Base-by-base conservation (phyloP, 164 flowering plant genomes). In the Sedum album region DNA sequence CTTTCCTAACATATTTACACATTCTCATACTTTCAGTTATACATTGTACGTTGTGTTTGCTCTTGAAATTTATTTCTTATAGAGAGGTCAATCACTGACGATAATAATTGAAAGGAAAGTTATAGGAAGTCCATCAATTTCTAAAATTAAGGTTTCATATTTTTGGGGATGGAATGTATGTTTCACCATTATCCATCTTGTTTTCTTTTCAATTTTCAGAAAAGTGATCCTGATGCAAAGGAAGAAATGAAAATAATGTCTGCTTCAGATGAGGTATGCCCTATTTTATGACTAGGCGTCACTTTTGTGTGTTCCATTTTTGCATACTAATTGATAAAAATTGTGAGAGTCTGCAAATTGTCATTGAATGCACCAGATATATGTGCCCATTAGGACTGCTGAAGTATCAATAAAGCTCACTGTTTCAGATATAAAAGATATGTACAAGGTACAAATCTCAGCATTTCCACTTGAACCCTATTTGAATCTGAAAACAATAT, bases 401-500 rank as follows among this genome's bases (percentile, higher is more conserved):
- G 74, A 76, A 76, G 28, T 71, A 71, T 82, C 80, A 23, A 72
- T 85, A 62, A 68, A 71, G 33, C 76, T 89, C 76, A 77, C 85
- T 67, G 75, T 46, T 26, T 80, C 88, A 70, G 90, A 83, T 69
- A 55, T 88, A 55, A 80, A 77, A 79, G 76, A 79, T 65, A 82
- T 73, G 51, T 93, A 93, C 75, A 89, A 88, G 91, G 98, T 90
- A 69, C 31, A 51, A 8, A 36, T 21, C 42, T 21, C 53, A 17
- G 31, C 11, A 7, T 6, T 26, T 26, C 36, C 57, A 18, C 60
- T 1, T 13, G n/a, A 10, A 31, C 31, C 23, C 60, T 28, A 35
- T 35, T 17, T 23, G 31, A 48, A n/a, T 48, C 18, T 6, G 41
- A 4, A 14, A n/a, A n/a, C n/a, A 15, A 38, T 39, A 39, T 39